Percentiles rank a stretch among this genome's conserved stretches.
Evolutionary conservation across 2,329 filamentous ascomycete species (phyloP).

Genomic region (Ilyonectria sp.): DNA sequence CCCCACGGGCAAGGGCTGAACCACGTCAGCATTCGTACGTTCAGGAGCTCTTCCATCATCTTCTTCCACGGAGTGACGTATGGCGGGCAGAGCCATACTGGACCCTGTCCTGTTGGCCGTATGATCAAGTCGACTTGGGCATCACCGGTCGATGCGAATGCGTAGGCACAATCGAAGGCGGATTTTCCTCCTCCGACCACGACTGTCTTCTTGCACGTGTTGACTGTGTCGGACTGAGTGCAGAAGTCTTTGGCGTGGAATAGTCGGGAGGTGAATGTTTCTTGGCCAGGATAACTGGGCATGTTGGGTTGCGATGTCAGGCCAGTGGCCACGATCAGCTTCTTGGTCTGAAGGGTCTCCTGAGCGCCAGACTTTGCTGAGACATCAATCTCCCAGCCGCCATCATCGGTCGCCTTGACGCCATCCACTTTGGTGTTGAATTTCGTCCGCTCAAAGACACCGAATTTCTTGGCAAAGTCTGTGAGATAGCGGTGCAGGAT

Average conservation of each 20-base stretch:
- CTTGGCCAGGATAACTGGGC: constrained; percentile 54
- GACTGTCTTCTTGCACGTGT: constrained; percentile 52
- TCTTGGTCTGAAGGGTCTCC: constrained; percentile 47
- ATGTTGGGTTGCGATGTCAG: constrained; percentile 60
- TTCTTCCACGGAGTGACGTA: constrained; percentile 73
- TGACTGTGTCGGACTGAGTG: constrained; percentile 49
- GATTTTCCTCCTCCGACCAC: constrained; percentile 72
- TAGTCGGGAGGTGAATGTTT: constrained; percentile 54
- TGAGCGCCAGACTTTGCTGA: background rate
- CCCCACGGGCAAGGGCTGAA: constrained; percentile 77
- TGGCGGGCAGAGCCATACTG: constrained; percentile 66
- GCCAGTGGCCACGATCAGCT: constrained; percentile 65
- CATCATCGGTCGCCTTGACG: constrained; percentile 47
- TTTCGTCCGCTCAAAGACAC: constrained; percentile 61
- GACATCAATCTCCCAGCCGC: constrained; percentile 32
- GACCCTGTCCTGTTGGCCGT: constrained; percentile 64
- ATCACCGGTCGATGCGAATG: constrained; percentile 61
- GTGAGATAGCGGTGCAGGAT: constrained; percentile 54
- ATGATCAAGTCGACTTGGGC: constrained; percentile 66
- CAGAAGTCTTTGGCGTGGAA: constrained; percentile 62
- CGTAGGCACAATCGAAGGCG: constrained; percentile 70
- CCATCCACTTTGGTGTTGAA: constrained; percentile 65
- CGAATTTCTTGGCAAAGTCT: constrained; percentile 59
- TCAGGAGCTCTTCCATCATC: constrained; percentile 70
- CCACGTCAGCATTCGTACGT: constrained; percentile 71